Percentiles rank a stretch among this genome's conserved stretches.
Evolutionary conservation across 176 grass and related monocot genomes (phyloP).

Genomic region (Avena atlantica): DNA sequence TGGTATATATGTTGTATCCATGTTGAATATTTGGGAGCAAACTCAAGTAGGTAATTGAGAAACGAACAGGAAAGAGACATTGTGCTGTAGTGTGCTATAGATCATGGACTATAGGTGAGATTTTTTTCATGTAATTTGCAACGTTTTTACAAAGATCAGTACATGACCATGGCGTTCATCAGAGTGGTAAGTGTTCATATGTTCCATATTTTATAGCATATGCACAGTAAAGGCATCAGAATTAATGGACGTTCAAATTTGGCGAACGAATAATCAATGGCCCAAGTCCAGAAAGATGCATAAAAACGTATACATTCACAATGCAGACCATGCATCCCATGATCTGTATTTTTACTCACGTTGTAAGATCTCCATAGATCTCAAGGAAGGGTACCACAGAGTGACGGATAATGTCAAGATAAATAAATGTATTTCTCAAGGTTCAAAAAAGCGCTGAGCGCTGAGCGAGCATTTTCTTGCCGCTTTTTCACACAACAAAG

Average conservation of each 20-base stretch:
- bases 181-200: background rate
- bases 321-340: background rate
- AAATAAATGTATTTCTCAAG: background rate
- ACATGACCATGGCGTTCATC: background rate
- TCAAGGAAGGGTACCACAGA: conserved; percentile 1
- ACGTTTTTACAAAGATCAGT: background rate
- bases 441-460: too few species aligned
- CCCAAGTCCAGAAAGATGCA: background rate
- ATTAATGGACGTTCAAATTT: conserved; percentile 6
- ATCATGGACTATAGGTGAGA: background rate
- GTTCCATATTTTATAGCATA: background rate
- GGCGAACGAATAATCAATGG: background rate
- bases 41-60: background rate
- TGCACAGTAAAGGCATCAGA: background rate
- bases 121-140: background rate
- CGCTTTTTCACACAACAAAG: too few species aligned
- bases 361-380: background rate
- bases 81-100: background rate
- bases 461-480: too few species aligned
- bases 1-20: background rate
- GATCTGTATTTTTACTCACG: background rate
- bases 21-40: background rate
- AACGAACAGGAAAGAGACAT: background rate
- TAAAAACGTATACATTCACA: background rate
- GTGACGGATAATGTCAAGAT: background rate